Evolutionary conservation across 306 rosid species (phyloP), one percentile per base, ranked within the genome.

Genomic region (Cotoneaster glaucophyllus): DNA sequence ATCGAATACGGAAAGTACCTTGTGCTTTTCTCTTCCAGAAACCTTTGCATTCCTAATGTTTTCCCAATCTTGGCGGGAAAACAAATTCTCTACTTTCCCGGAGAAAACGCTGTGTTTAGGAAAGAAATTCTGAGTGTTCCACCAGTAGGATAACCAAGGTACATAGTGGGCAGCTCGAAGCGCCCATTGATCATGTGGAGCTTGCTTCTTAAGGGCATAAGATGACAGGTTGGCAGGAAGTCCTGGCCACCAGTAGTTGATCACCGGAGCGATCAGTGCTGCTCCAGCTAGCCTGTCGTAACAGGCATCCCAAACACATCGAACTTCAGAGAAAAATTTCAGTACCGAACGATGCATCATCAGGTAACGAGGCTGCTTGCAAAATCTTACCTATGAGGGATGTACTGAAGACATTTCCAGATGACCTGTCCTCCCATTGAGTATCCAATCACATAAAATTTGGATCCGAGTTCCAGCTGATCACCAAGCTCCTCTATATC

Each of bases 191-290:
- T 87, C 91, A 28, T 22, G 76, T 24, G 5, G 26, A 1, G 70
- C 80, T 81, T 83, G 89, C 43, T 73, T 37, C 32, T 83, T 48
- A 59, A 77, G 87, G 18, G 82, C 83, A 66, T 83, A 62, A 34
- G 56, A 53, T 19, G 85, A 75, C 69, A 85, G 25, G 71, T 87
- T 82, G 1, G 78, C 54, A 44, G 93, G 91, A 26, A 89, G 29
- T 0, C 80, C 81, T n/a, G 53, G 81, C 91, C 93, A 89, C 91
- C 91, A 89, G 59, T 82, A 89, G 74, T 89, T 89, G 15, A 78
- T 11, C 28, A 73, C 84, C 22, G 91, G 91, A 41, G 93, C 79
- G 15, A 85, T 3, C 10, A 89, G 72, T 25, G 84, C 66, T 13
- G 83, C 93, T 32, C 85, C 93, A 4, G 88, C 85, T 15, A 87